A percentile compares a stretch with the other conserved stretches of the same genome.
phyloP scores from a whole-genome alignment of 257 asterid genomes.

The Vinca minor region DNA sequence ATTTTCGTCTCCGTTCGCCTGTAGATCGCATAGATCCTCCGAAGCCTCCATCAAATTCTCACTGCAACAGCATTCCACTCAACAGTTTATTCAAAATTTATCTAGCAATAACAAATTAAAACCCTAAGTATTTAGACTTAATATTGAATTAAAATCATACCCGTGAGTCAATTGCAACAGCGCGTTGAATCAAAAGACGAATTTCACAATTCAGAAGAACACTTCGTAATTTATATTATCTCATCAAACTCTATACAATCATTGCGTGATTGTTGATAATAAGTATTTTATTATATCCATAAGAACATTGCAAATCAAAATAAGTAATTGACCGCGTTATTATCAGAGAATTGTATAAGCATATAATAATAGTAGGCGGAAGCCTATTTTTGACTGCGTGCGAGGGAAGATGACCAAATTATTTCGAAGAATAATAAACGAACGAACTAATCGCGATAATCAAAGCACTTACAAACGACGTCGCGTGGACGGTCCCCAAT shows the following conservation, averaged over 20 bases:
- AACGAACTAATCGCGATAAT: conserved; percentile 5
- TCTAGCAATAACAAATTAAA: neutral
- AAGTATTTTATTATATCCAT: neutral
- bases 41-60: conserved; percentile 49
- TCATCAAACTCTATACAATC: neutral
- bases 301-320: neutral
- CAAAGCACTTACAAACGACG: conserved; percentile 4
- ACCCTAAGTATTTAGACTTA: conserved; percentile 8
- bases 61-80: conserved; percentile 10
- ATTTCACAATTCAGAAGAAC: neutral
- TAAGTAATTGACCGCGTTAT: neutral
- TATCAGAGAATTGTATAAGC: neutral
- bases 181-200: conserved; percentile 2
- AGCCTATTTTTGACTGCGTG: neutral
- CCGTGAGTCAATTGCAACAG: neutral
- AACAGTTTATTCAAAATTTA: neutral
- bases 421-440: conserved; percentile 11
- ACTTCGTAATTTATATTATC: neutral
- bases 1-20: conserved; percentile 43
- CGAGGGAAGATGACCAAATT: neutral
- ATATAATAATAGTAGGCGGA: neutral
- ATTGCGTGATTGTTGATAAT: neutral
- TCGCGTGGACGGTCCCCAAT: neutral
- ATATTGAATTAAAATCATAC: neutral
- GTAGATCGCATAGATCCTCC: conserved; percentile 46